Base-by-base conservation (phyloP, 2,329 filamentous ascomycete genomes). In the Hymenoscyphus fructigenus region DNA sequence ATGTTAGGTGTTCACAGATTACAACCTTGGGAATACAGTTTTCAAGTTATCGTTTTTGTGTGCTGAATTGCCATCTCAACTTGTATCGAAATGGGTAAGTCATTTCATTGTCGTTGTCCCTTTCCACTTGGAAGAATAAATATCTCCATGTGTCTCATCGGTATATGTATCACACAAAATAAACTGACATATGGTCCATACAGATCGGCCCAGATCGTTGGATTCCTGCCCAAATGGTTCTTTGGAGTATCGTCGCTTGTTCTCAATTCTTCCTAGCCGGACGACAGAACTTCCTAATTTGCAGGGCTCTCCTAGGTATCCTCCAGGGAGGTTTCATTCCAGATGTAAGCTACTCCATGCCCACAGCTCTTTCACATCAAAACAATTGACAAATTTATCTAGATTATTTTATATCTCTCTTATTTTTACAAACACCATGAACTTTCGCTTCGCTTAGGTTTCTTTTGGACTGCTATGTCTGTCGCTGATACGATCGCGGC, bases 361-460 rank as follows among this genome's bases (percentile, higher is more conserved):
- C n/a, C 44, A 53, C 38, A n/a, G 29, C 29, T 53, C 26, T 53
- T 58, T 44, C 10, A 4, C 20, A 50, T 26, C 44, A 20, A 23
- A 12, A 26, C n/a, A 29, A 57, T 34, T 29, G 32, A 53, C 26
- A 47, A 14, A 44, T 53, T 12, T 20, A 12, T 34, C 17, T 60
- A 79, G 71, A 72, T 73, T 32, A 84, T 88, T 61, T 77, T 88
- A 0, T 91, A 90, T 72, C 79, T 91, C 1, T 86, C 83, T 32
- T 91, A 91, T 74, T 92, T 88, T 77, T 92, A 91, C 76, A 91
- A 84, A 12, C 84, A 85, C 1, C 82, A 81, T 65, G 84, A 91
- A 75, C 80, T 91, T 1, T 88, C 89, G 0, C 81, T 84, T 44
- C 82, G 89, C 0, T 78, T 91, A 28, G 85, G 84, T 61, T 90